A percentile compares a stretch with the other conserved stretches of the same genome.
phyloP scores from a whole-genome alignment of 768 basidiomycete genomes.

The Termitomyces sp. region DNA sequence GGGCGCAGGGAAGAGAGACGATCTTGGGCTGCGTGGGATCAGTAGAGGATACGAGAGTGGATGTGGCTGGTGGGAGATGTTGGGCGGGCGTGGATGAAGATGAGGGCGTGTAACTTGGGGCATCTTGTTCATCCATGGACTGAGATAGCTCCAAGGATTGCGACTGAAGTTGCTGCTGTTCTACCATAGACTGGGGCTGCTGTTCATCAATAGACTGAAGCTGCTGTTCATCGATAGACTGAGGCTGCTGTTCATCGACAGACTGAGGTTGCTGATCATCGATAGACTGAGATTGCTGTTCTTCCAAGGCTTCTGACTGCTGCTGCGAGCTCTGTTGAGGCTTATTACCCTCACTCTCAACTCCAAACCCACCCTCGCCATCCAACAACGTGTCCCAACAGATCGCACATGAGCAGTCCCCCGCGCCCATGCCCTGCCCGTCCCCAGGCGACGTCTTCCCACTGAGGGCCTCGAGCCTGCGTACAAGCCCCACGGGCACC shows the following conservation, averaged over 20 bases:
- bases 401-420: conserved; percentile 58
- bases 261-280: no score
- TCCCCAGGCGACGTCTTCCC: conserved; percentile 26
- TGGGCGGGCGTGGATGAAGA: not conserved
- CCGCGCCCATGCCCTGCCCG: conserved; percentile 21
- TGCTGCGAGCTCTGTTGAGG: not conserved
- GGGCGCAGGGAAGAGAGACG: conserved; percentile 72
- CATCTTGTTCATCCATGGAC: not conserved
- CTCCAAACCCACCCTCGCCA: conserved; percentile 30
- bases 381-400: conserved; percentile 70
- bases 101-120: not conserved
- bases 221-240: no score
- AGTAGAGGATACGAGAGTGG: conserved; percentile 2
- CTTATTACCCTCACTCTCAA: conserved; percentile 11
- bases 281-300: no score
- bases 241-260: no score
- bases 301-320: not conserved
- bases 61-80: not conserved
- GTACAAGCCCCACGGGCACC: conserved; percentile 62
- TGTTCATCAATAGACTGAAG: not conserved
- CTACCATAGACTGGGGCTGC: not conserved
- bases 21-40: conserved; percentile 33
- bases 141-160: no score
- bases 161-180: not conserved
- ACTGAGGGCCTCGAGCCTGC: conserved; percentile 53